A percentile compares a stretch with the other conserved stretches of the same genome.
phyloP scores from a whole-genome alignment of 2,329 filamentous ascomycete species.

The Aspergillus bombycis region DNA sequence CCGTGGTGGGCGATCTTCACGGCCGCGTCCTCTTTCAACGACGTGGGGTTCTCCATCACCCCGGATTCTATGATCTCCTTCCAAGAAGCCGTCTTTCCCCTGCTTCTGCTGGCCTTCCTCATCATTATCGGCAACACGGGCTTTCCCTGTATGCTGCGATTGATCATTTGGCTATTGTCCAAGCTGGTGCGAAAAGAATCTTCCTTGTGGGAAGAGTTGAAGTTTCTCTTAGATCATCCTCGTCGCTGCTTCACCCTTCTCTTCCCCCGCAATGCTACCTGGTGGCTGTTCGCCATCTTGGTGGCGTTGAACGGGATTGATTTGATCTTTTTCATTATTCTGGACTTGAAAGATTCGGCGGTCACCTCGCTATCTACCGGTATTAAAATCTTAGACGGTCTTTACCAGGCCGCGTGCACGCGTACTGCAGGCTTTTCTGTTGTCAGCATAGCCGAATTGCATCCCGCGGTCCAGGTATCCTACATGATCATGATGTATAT shows the following conservation, averaged over 20 bases:
- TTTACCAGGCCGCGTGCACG: constrained; percentile 87
- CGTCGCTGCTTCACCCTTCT: constrained; percentile 94
- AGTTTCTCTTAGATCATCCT: constrained; percentile 90
- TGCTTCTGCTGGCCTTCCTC: constrained; percentile 79
- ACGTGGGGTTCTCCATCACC: constrained; percentile 90
- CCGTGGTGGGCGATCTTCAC: constrained; percentile 95
- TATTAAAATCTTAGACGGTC: constrained; percentile 77
- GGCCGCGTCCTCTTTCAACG: constrained; percentile 84
- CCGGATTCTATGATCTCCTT: constrained; percentile 95
- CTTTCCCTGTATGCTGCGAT: constrained; percentile 91
- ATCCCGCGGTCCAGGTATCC: constrained; percentile 88
- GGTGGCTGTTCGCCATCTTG: constrained; percentile 92
- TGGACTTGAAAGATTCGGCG: constrained; percentile 76
- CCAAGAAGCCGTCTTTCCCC: constrained; percentile 71
- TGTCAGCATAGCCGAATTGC: constrained; percentile 73
- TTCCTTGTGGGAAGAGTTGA: constrained; percentile 83
- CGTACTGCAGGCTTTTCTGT: constrained; percentile 87
- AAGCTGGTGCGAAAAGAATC: constrained; percentile 66
- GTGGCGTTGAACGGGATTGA: constrained; percentile 81
- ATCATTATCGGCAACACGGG: constrained; percentile 95
- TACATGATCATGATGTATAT: constrained; percentile 99
- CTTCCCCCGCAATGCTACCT: constrained; percentile 86
- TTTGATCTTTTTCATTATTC: constrained; percentile 85
- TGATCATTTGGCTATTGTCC: constrained; percentile 84
- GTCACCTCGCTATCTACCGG: constrained; percentile 71